Evolutionary conservation across 2,329 filamentous ascomycete species (phyloP).

Genomic region (Annulohypoxylon truncatum): DNA sequence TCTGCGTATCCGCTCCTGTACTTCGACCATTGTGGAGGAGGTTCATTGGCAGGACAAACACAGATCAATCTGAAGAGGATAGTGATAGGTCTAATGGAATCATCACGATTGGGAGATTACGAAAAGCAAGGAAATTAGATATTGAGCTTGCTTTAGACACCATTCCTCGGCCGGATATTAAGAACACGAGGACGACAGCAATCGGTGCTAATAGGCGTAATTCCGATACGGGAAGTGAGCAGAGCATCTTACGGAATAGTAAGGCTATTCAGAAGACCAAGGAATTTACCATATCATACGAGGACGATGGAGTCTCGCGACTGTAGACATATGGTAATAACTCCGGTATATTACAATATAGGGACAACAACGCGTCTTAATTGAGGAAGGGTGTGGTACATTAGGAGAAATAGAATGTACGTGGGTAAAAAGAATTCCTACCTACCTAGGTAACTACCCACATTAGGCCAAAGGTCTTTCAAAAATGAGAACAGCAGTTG

Average conservation of each 20-base stretch:
- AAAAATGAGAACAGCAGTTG: too few relatives aligned
- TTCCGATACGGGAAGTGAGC: conserved; percentile 16
- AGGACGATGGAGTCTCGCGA: neutral
- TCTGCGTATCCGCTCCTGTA: conserved; percentile 36
- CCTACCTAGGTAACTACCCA: too few relatives aligned
- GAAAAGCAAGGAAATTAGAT: conserved; percentile 15
- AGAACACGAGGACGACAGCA: conserved; percentile 12
- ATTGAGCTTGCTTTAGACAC: conserved; percentile 22
- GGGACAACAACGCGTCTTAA: neutral
- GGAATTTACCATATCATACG: conserved; percentile 29
- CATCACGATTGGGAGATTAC: conserved; percentile 22
- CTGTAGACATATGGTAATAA: neutral
- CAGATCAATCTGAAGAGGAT: conserved; percentile 23
- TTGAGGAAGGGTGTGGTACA: neutral
- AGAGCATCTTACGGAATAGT: conserved; percentile 16
- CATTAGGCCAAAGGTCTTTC: too few relatives aligned
- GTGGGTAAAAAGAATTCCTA: too few relatives aligned
- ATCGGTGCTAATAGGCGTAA: conserved; percentile 12
- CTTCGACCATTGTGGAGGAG: conserved; percentile 38
- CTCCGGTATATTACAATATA: neutral
- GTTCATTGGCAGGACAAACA: conserved; percentile 7
- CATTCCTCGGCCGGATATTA: conserved; percentile 19
- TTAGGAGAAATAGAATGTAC: too few relatives aligned
- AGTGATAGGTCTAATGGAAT: conserved; percentile 18
- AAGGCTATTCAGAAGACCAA: conserved; percentile 23